Evolutionary conservation across 2,329 filamentous ascomycete species (phyloP), one percentile per base, ranked within the genome.

Genomic region (Ceratocystis smalleyi): DNA sequence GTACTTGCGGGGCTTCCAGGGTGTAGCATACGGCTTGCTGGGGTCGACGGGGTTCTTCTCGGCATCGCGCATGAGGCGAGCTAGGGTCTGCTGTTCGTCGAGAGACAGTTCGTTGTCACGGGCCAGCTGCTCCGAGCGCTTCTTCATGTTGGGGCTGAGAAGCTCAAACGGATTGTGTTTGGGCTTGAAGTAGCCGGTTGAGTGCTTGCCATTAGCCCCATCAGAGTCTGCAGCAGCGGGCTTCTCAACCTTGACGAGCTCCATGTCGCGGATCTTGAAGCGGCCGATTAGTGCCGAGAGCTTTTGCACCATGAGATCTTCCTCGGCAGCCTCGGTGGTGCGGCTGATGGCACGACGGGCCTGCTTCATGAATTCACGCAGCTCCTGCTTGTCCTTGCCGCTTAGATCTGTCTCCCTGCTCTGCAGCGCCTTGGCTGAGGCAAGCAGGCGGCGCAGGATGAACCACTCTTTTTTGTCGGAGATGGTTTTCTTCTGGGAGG

Each of bases 1-100:
- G 75, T 83, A 97, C 62, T 87, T 81, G 64, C 91, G 82, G 12
- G 94, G 94, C 68, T 81, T 77, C 94, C 94, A 99, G 12, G 94
- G 94, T 1, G 91, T 96, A 3, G 82, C 82, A 73, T 99, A 99
- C 2, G 94, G 89, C 76, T 95, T 95, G 65, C 74, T 76, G 59
- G 75, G 75, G 74, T 96, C 89, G 66, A 86, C 75, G 0, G 89
- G 87, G 75, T 96, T 95, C 72, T 90, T 83, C 65, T 80, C 77
- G 71, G 88, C 81, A 69, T 82, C 77, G 63, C 78, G 76, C 59
- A 94, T 79, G 24, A 89, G 77, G 54, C 73, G 67, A 63, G 77
- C 75, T 24, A 88, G 78, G 63, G 79, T 75, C 64, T 74, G 71
- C 67, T 81, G 77, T 71, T 85, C 86, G 1, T 77, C 72, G 19